Evolutionary conservation across 768 basidiomycete genomes (phyloP).

Genomic region (Favolaschia claudopus): DNA sequence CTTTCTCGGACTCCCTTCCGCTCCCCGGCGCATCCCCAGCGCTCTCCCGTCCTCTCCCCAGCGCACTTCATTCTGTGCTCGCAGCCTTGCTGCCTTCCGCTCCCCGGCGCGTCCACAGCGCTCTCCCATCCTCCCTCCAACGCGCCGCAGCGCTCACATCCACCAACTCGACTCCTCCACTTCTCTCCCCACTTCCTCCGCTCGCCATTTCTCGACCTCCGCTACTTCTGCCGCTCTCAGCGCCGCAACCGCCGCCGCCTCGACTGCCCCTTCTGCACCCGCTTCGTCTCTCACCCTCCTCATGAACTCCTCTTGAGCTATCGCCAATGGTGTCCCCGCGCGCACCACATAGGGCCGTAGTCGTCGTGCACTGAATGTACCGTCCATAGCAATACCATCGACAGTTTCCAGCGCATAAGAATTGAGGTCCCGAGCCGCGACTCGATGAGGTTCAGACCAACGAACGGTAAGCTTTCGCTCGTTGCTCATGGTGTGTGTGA

Average conservation of each 20-base stretch:
- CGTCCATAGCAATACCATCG: slow-evolving; percentile 4
- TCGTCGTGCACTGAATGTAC: slow-evolving; percentile 12
- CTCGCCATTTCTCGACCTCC: not conserved
- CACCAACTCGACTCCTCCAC: not conserved
- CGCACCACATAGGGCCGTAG: slow-evolving; percentile 12
- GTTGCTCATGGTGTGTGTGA: slow-evolving; percentile 35
- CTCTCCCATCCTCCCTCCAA: not conserved
- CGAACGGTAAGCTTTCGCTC: slow-evolving; percentile 37
- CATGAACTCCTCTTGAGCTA: slow-evolving; percentile 4
- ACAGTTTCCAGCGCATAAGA: slow-evolving; percentile 27
- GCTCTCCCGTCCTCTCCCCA: too few species aligned
- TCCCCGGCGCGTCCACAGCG: slow-evolving; percentile 3
- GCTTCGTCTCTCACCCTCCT: not conserved
- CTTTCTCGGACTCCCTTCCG: too few species aligned
- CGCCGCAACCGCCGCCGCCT: not conserved
- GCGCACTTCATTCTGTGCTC: too few species aligned
- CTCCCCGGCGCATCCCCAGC: too few species aligned
- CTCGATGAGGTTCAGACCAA: slow-evolving; percentile 37
- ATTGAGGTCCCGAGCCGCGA: slow-evolving; percentile 15
- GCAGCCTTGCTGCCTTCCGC: too few species aligned
- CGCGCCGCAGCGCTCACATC: not conserved
- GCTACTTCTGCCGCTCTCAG: not conserved
- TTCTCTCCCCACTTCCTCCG: not conserved
- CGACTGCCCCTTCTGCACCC: not conserved
- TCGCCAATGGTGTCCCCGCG: slow-evolving; percentile 13